Percentiles rank a stretch among this genome's conserved stretches.
These are phyloP conservation scores for Ilyonectria sp. DNA, from an alignment of 2,329 filamentous ascomycete species.

Conservation along the genomic window DNA sequence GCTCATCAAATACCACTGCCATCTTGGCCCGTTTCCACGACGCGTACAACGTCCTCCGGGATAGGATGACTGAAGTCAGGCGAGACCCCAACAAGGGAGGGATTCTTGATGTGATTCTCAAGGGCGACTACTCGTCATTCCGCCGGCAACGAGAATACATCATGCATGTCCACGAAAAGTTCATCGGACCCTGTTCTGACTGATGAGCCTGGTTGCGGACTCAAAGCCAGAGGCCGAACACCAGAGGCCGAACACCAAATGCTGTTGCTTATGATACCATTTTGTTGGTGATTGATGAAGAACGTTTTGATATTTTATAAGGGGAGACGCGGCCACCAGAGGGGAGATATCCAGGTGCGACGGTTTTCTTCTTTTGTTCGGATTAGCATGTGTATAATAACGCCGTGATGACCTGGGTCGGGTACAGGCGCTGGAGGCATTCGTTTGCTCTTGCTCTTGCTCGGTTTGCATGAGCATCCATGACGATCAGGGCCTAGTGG, in stretches of 20 bases:
- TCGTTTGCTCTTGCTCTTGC: constrained; percentile 28
- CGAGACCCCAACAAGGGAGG: constrained; percentile 47
- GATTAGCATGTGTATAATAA: constrained; percentile 44
- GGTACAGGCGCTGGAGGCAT: constrained; percentile 37
- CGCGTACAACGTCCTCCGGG: constrained; percentile 71
- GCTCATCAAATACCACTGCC: constrained; percentile 78
- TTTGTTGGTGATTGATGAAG: constrained; percentile 36
- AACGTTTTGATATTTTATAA: constrained; percentile 15
- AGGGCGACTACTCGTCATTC: constrained; percentile 85
- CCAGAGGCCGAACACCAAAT: constrained; percentile 26
- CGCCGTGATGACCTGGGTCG: constrained; percentile 41
- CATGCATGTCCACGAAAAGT: constrained; percentile 64
- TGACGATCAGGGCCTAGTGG: constrained; percentile 44
- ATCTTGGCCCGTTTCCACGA: constrained; percentile 80
- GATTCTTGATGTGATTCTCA: constrained; percentile 80
- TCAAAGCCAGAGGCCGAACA: constrained; percentile 4
- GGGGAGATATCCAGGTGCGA: constrained; percentile 25
- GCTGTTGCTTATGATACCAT: constrained; percentile 24
- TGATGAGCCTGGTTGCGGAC: constrained; percentile 28
- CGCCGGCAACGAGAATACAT: constrained; percentile 77
- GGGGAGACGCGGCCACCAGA: constrained; percentile 14
- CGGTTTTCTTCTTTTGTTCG: constrained; percentile 19
- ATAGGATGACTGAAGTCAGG: constrained; percentile 70
- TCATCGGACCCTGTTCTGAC: constrained; percentile 53
- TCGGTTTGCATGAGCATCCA: constrained; percentile 29